Evolutionary conservation across 73 alveolate species (phyloP).

Genomic region (Diophrys sp.): DNA sequence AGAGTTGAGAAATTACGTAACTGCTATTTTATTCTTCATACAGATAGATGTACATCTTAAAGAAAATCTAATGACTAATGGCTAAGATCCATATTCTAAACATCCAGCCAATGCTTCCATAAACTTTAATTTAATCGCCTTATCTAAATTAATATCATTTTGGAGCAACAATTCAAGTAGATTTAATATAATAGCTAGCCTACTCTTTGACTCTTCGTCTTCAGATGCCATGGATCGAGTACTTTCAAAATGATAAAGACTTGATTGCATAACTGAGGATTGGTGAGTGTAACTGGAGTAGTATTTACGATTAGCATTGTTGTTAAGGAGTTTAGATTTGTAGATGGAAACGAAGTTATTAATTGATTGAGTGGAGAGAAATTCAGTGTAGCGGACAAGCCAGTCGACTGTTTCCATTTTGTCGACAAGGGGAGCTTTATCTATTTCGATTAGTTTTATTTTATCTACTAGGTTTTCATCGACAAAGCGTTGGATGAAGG

Average conservation of each 20-base stretch:
- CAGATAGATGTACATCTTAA: not conserved
- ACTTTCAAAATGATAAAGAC: not conserved
- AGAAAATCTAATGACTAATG: not conserved
- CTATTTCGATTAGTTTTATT: slow-evolving; percentile 24
- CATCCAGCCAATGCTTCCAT: not conserved
- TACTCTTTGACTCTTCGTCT: not conserved
- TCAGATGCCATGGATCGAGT: not conserved
- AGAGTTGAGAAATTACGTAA: no score
- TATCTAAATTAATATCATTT: not conserved
- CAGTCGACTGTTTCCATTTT: slow-evolving; percentile 57
- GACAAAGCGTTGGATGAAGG: slow-evolving; percentile 43
- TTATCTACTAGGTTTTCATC: slow-evolving; percentile 47
- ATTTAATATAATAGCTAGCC: not conserved
- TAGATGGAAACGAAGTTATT: slow-evolving; percentile 2
- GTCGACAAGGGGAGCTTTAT: slow-evolving; percentile 6
- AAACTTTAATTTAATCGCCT: not conserved
- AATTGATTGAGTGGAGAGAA: slow-evolving; percentile 36
- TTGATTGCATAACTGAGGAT: not conserved
- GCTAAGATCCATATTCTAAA: not conserved
- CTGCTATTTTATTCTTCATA: not conserved
- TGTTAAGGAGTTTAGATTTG: not conserved
- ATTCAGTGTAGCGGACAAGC: slow-evolving; percentile 60
- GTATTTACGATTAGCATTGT: not conserved
- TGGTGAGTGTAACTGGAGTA: not conserved
- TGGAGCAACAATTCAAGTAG: not conserved